These are phyloP conservation scores for Thermothelomyces thermophilus DNA, from an alignment of 2,329 filamentous ascomycete genomes.

Conservation along the genomic window DNA sequence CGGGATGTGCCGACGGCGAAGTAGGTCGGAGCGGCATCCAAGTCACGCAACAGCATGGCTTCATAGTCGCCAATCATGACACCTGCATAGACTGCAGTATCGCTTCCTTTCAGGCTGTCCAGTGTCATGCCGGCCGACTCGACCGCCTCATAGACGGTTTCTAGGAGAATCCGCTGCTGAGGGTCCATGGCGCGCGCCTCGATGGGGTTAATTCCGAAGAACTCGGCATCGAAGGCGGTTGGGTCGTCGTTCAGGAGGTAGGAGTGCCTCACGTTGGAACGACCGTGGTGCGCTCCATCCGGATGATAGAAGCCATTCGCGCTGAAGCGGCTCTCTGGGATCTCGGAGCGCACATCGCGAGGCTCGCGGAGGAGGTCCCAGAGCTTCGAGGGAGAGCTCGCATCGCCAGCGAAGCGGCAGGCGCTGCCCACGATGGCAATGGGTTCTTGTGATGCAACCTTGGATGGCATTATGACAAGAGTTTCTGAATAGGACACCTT, in stretches of 20 bases:
- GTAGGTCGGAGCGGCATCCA: conserved; percentile 15
- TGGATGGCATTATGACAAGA: no score
- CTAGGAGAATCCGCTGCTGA: conserved; percentile 18
- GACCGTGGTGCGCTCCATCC: conserved; percentile 9
- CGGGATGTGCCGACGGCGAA: conserved; percentile 26
- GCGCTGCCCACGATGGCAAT: conserved; percentile 39
- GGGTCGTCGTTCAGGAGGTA: conserved; percentile 15
- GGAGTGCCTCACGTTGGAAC: conserved; percentile 11
- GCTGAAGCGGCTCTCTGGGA: conserved; percentile 9
- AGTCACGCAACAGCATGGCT: conserved; percentile 4
- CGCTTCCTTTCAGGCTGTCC: conserved; percentile 23
- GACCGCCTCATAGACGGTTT: conserved; percentile 18
- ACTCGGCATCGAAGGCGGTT: conserved; percentile 14
- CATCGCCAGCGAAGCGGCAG: conserved; percentile 37
- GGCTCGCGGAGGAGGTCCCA: conserved; percentile 27
- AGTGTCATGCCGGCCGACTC: conserved; percentile 27
- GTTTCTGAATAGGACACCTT: no score
- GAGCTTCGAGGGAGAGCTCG: conserved; percentile 29
- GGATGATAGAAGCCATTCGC: conserved; percentile 15
- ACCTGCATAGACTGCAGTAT: conserved; percentile 31
- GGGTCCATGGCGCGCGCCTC: conserved; percentile 20
- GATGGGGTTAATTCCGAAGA: conserved; percentile 15
- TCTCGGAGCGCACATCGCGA: not conserved
- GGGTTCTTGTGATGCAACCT: no score
- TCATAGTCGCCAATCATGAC: conserved; percentile 28